Base-by-base conservation (phyloP, 1,284 basidiomycete species). In the Apiotrichum sp. region DNA sequence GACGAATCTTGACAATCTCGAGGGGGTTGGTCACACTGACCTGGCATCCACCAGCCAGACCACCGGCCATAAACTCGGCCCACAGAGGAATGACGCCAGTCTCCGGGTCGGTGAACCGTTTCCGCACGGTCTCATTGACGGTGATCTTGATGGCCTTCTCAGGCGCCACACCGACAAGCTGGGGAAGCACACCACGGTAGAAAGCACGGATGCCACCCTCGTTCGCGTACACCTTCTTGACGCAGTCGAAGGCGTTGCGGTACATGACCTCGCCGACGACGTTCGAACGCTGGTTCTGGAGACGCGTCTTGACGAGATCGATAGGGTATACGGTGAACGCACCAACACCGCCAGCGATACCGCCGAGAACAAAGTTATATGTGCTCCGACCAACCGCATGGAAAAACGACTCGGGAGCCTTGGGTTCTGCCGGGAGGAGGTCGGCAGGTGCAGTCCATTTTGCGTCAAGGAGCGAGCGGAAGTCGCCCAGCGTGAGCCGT, bases 11-110 rank as follows among this genome's bases (percentile, higher is more conserved):
- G 61, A 91, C 90, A 62, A 78, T 75, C 59, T 77, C 76, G 44
- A 98, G 79, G 29, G 95, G 93, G 75, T 98, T 98, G 41, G 93
- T 97, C 69, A 98, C 96, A 58, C 93, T 78, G 66, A 98, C 95
- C 86, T 98, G 95, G 72, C 91, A 95, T 72, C 88, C 96, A 77
- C 95, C 95, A 35, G 95, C 95, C 41, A 83, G 80, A 69, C 89
- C 95, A 80, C 95, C 95, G 42, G 95, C 95, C 9, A 91, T 61
- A 9, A 98, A 65, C 77, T 98, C 96, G 88, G 89, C 93, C 16
- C 71, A 69, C 38, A 97, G 69, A 52, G 86, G 83, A 73, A 99
- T 98, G 56, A 88, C 83, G 29, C 96, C 96, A 6, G 93, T 97
- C 74, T 95, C 90, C 35, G 92, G 89, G 75, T 98, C 93, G 76